Percentiles rank a stretch among this genome's conserved stretches.
phyloP scores from a whole-genome alignment of 2,329 filamentous ascomycete species.

The Alternaria longipes region DNA sequence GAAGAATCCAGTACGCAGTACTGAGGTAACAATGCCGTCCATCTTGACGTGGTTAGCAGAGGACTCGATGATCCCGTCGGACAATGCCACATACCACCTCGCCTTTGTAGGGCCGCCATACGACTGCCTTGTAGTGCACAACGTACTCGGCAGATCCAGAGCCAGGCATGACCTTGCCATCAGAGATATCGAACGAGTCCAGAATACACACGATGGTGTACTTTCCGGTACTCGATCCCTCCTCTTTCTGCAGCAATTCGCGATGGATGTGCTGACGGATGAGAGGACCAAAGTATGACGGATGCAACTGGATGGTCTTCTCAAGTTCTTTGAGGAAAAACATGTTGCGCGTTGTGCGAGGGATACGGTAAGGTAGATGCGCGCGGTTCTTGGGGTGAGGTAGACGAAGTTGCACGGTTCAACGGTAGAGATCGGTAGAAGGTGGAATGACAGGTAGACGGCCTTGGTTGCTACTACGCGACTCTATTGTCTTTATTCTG shows the following conservation, averaged over 20 bases:
- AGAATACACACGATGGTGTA: conserved; percentile 99
- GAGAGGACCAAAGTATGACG: conserved; percentile 94
- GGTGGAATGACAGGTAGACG: conserved; percentile 14
- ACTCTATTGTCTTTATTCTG: conserved; percentile 38
- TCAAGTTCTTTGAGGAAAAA: conserved; percentile 99
- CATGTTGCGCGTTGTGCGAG: conserved; percentile 65
- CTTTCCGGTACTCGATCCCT: conserved; percentile 92
- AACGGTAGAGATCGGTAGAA: conserved; percentile 13
- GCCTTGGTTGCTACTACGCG: conserved; percentile 33
- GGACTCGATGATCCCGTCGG: neutral
- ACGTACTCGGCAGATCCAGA: conserved; percentile 94
- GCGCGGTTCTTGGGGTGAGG: conserved; percentile 15
- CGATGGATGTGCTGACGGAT: conserved; percentile 91
- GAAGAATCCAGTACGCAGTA: conserved; percentile 93
- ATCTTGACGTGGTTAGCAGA: conserved; percentile 66
- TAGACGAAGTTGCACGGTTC: conserved; percentile 26
- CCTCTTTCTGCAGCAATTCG: conserved; percentile 89
- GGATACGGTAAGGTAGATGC: conserved; percentile 15
- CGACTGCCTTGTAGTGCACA: conserved; percentile 92
- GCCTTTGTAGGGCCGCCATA: conserved; percentile 97
- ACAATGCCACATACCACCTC: conserved; percentile 77
- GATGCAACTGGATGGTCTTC: conserved; percentile 92
- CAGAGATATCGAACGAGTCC: conserved; percentile 93
- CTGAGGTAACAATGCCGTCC: conserved; percentile 90
- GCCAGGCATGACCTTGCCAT: conserved; percentile 89